A percentile compares a stretch with the other conserved stretches of the same genome.
phyloP scores from a whole-genome alignment of 768 basidiomycete genomes.

The Mycena vitilis region DNA sequence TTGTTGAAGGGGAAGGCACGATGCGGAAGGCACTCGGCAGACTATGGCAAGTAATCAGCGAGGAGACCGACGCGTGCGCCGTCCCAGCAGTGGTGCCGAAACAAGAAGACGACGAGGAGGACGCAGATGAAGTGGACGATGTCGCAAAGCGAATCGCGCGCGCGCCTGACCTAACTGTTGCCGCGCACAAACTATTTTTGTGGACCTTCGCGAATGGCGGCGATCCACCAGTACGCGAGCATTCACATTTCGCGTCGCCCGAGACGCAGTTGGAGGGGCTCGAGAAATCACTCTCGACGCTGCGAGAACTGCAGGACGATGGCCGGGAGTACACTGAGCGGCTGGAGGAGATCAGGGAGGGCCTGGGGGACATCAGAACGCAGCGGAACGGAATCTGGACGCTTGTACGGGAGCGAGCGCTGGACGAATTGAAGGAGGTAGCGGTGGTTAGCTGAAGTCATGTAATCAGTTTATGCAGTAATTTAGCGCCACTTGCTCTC shows the following conservation, averaged over 20 bases:
- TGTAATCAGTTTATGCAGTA: neutral
- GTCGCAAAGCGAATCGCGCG: constrained; percentile 58
- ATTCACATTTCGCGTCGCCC: constrained; percentile 71
- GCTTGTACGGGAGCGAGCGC: constrained; percentile 76
- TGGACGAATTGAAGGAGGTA: constrained; percentile 79
- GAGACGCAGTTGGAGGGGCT: constrained; percentile 76
- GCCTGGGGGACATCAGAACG: constrained; percentile 77
- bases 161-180: constrained; percentile 75
- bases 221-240: constrained; percentile 60
- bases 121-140: constrained; percentile 55
- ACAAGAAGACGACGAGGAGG: constrained; percentile 75
- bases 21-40: constrained; percentile 81
- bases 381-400: constrained; percentile 84
- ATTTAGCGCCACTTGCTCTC: neutral
- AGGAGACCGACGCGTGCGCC: constrained; percentile 63
- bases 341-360: constrained; percentile 85
- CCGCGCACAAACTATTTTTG: constrained; percentile 76
- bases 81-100: constrained; percentile 68
- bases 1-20: constrained; percentile 85
- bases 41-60: constrained; percentile 84
- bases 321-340: constrained; percentile 89
- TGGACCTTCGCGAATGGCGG: constrained; percentile 60
- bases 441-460: constrained; percentile 43
- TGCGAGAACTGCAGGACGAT: constrained; percentile 88
- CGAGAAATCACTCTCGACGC: constrained; percentile 77